These are phyloP conservation scores for Nakaseomyces kungkrabaensis DNA, from an alignment of 1,139 yeast species.

Conservation along the genomic window DNA sequence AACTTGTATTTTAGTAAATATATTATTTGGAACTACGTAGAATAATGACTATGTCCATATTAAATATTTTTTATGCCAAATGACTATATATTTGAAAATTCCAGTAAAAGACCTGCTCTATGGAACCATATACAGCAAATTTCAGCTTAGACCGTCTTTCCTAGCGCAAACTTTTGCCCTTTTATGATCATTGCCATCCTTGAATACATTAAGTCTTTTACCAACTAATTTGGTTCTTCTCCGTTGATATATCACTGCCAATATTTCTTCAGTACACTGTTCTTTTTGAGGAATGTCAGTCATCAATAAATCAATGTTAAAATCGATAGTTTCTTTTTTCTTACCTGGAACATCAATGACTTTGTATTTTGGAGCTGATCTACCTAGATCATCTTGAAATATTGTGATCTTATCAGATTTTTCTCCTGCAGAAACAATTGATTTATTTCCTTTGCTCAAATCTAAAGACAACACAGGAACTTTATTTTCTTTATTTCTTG, in stretches of 20 bases:
- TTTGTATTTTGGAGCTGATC: conserved; percentile 34
- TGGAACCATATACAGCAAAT: too few relatives aligned
- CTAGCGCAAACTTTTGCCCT: not conserved
- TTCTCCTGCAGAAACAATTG: not conserved
- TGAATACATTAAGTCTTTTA: not conserved
- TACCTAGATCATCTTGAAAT: conserved; percentile 34
- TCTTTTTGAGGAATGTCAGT: conserved; percentile 43
- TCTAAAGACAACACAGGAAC: conserved; percentile 52
- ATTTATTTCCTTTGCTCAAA: not conserved
- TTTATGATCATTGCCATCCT: not conserved
- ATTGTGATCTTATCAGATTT: conserved; percentile 33
- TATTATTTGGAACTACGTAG: not conserved
- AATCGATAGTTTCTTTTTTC: conserved; percentile 51
- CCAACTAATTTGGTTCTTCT: not conserved
- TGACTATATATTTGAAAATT: not conserved
- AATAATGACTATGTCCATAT: not conserved
- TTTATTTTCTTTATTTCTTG: conserved; percentile 57
- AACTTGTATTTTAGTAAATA: not conserved
- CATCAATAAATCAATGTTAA: conserved; percentile 47
- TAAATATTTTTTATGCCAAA: not conserved
- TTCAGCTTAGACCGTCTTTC: too few relatives aligned
- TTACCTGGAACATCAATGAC: conserved; percentile 49
- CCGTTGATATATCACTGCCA: conserved; percentile 34
- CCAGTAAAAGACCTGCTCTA: not conserved
- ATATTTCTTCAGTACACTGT: conserved; percentile 51